Evolutionary conservation across 2,329 filamentous ascomycete species (phyloP).

Genomic region (Fusarium pseudoanthophilum): DNA sequence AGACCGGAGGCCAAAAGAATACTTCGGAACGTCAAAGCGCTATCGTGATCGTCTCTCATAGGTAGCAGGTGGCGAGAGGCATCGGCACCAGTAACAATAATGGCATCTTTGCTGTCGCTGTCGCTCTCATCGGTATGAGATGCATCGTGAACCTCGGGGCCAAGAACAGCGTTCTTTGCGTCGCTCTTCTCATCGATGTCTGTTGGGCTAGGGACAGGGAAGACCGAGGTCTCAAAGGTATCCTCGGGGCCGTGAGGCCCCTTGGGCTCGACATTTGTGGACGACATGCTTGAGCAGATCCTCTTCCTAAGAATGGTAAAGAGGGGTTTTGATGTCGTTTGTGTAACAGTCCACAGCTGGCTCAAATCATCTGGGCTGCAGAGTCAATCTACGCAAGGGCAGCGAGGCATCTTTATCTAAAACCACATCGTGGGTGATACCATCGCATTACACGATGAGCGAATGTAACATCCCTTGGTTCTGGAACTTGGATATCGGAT

Average conservation of each 20-base stretch:
- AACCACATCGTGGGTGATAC: background rate
- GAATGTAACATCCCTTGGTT: constrained; percentile 10
- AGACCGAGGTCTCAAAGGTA: constrained; percentile 22
- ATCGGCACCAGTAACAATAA: constrained; percentile 64
- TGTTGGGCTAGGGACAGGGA: constrained; percentile 26
- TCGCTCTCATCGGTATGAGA: constrained; percentile 45
- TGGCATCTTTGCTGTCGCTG: constrained; percentile 52
- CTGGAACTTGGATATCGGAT: constrained; percentile 1
- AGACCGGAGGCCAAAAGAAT: constrained; percentile 61
- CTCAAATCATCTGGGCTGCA: background rate
- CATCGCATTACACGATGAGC: constrained; percentile 15
- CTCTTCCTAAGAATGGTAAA: background rate
- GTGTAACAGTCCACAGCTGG: background rate
- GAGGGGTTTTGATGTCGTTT: background rate
- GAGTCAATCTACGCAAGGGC: background rate
- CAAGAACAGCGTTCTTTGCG: constrained; percentile 2
- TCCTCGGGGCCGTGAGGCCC: constrained; percentile 10
- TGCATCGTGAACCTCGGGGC: background rate
- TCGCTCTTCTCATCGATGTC: constrained; percentile 27
- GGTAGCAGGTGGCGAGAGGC: constrained; percentile 61
- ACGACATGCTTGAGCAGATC: constrained; percentile 3
- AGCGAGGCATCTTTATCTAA: constrained; percentile 6
- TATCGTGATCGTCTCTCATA: constrained; percentile 63
- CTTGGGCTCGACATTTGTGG: constrained; percentile 7
- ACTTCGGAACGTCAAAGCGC: constrained; percentile 63